A percentile compares a stretch with the other conserved stretches of the same genome.
phyloP scores from a whole-genome alignment of 2,329 filamentous ascomycete species.

The Diplodia corticola region DNA sequence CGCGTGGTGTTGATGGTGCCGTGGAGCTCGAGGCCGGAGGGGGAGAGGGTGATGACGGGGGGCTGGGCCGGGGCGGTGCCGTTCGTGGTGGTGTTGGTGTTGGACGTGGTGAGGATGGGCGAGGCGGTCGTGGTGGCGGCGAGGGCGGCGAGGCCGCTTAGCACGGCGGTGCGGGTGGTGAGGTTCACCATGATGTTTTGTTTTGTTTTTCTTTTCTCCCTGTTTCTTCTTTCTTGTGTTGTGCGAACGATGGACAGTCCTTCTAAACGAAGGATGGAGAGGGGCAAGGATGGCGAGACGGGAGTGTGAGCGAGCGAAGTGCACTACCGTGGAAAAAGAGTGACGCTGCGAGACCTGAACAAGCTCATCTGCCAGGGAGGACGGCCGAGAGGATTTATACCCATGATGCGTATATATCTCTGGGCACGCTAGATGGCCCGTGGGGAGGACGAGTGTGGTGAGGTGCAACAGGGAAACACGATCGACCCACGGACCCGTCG shows the following conservation, averaged over 20 bases:
- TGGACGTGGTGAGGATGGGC: neutral
- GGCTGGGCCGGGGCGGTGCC: neutral
- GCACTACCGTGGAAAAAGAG: neutral
- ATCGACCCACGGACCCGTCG: neutral
- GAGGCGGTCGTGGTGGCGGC: neutral
- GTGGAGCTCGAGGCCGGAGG: conserved; percentile 5
- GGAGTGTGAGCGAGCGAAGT: neutral
- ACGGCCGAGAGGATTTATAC: neutral
- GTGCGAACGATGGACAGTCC: neutral
- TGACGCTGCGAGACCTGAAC: neutral
- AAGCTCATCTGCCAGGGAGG: neutral
- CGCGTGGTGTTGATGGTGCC: conserved; percentile 29
- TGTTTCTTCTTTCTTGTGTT: neutral
- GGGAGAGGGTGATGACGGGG: neutral
- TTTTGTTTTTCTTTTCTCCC: neutral
- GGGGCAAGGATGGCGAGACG: neutral
- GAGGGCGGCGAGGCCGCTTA: neutral
- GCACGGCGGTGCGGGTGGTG: neutral
- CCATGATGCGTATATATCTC: neutral
- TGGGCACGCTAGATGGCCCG: neutral
- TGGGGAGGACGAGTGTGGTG: neutral
- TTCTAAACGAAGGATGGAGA: neutral
- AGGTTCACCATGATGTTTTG: neutral
- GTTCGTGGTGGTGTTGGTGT: neutral
- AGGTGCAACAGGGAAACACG: neutral